Conservation (phyloP, 2,329 filamentous ascomycete genomes). For the Paraconiothyrium sp. region DNA sequence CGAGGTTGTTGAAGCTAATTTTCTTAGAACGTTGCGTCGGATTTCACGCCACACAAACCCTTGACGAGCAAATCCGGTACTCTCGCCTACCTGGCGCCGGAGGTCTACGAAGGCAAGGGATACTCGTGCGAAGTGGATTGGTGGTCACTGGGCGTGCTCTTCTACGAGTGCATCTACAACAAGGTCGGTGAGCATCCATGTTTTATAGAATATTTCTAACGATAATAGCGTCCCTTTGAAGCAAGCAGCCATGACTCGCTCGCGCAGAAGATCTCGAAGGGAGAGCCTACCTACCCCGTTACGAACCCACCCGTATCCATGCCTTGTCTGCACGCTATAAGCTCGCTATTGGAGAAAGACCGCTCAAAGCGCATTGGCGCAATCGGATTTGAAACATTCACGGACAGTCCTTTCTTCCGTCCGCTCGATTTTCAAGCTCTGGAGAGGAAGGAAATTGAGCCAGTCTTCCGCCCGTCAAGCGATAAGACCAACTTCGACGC, state of each 20-base stretch:
- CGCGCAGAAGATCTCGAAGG: conserved; percentile 81
- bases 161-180: conserved; percentile 99
- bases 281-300: conserved; percentile 86
- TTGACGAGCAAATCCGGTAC: conserved; percentile 97
- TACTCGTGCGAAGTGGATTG: conserved; percentile 94
- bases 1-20: conserved; percentile 45
- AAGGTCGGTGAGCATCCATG: conserved; percentile 69
- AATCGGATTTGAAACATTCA: conserved; percentile 83
- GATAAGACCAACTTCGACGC: conserved; percentile 99
- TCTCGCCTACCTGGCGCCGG: conserved; percentile 91
- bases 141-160: conserved; percentile 98
- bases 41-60: conserved; percentile 82
- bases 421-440: conserved; percentile 84
- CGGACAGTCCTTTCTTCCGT: conserved; percentile 87
- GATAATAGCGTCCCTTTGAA: conserved; percentile 83
- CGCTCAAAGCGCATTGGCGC: conserved; percentile 83
- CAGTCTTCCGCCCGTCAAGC: conserved; percentile 90
- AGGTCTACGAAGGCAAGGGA: conserved; percentile 90
- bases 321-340: conserved; percentile 88
- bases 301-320: conserved; percentile 91
- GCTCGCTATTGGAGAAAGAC: conserved; percentile 82
- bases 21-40: conserved; percentile 89
- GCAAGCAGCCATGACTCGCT: conserved; percentile 85
- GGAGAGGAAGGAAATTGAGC: conserved; percentile 86
- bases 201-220: conserved; percentile 11